Evolutionary conservation across 2,329 filamentous ascomycete genomes (phyloP).

Genomic region (Epichloe sibirici): DNA sequence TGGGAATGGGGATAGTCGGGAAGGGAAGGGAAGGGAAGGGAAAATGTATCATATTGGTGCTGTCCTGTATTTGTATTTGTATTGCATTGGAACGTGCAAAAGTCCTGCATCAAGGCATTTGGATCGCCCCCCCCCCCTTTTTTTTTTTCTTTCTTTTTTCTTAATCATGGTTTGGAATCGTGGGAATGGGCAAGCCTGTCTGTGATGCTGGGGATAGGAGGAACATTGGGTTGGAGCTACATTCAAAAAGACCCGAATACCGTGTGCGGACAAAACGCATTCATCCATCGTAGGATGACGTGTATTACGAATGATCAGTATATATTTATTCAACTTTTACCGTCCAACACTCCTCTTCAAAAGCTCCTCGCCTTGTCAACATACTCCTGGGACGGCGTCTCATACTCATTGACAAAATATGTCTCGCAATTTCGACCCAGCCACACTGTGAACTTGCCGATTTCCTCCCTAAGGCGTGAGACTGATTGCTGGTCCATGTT

Average conservation of each 20-base stretch:
- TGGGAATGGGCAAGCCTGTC: no score
- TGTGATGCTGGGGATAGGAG: no score
- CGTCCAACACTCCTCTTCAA: conserved; percentile 13
- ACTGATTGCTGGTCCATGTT: conserved; percentile 96
- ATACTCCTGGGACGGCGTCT: conserved; percentile 59
- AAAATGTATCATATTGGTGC: neutral
- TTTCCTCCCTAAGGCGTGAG: conserved; percentile 75
- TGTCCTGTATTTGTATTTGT: neutral
- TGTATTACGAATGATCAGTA: no score
- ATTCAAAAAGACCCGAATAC: no score
- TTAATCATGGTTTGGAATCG: no score
- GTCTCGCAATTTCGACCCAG: conserved; percentile 61
- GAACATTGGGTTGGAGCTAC: no score
- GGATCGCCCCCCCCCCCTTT: no score
- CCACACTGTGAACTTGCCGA: conserved; percentile 78
- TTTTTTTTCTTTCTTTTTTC: no score
- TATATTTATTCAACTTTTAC: neutral
- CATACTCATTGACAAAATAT: conserved; percentile 71
- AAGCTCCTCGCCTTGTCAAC: conserved; percentile 50
- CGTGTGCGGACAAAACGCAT: no score
- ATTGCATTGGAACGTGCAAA: neutral
- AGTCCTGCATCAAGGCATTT: neutral
- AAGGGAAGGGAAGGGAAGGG: neutral
- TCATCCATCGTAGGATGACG: no score
- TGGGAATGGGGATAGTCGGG: no score